Evolutionary conservation across 805 yeast genomes (phyloP).

Genomic region (Vanderwaltozyma verrucispora): DNA sequence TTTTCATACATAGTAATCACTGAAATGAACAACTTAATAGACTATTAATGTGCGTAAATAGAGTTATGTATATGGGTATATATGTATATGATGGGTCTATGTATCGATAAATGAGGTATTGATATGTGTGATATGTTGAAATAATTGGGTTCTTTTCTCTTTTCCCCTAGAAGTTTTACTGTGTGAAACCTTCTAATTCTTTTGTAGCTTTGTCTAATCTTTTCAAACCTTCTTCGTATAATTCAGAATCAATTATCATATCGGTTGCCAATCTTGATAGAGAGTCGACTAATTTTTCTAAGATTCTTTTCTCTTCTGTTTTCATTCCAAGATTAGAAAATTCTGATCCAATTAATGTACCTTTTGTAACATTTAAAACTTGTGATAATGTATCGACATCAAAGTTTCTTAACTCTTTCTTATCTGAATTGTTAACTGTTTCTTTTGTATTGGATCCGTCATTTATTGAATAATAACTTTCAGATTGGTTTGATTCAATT

Average conservation of each 20-base stretch:
- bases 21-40: too few relatives aligned
- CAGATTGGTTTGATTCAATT: background rate
- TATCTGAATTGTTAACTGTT: background rate
- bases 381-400: constrained; percentile 29
- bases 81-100: too few relatives aligned
- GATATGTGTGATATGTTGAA: too few relatives aligned
- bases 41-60: too few relatives aligned
- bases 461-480: background rate
- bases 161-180: too few relatives aligned
- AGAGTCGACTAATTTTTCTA: constrained; percentile 81
- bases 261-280: constrained; percentile 80
- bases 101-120: too few relatives aligned
- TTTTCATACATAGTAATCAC: too few relatives aligned
- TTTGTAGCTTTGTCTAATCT: constrained; percentile 73
- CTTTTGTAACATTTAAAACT: constrained; percentile 31
- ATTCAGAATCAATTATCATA: constrained; percentile 75
- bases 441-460: background rate
- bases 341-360: constrained; percentile 41
- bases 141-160: too few relatives aligned
- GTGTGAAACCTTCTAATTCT: constrained; percentile 70
- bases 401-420: constrained; percentile 5
- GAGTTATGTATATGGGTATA: too few relatives aligned
- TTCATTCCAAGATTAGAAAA: constrained; percentile 67
- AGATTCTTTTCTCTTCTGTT: constrained; percentile 59
- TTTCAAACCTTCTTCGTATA: constrained; percentile 69